Conservation (phyloP, 2,329 filamentous ascomycete genomes). For the Penicillium sp. region DNA sequence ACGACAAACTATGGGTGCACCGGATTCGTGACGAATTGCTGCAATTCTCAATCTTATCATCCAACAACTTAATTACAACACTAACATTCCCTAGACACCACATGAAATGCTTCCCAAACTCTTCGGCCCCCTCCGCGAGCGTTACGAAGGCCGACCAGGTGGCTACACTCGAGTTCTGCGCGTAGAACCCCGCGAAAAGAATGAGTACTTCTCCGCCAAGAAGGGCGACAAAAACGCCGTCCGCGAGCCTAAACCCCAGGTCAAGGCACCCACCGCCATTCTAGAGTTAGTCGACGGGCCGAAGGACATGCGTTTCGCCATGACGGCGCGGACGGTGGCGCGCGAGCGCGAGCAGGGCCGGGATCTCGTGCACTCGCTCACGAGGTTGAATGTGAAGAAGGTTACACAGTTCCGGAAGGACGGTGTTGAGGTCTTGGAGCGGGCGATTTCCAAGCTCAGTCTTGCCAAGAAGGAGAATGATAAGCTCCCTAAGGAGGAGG, state of each 20-base stretch:
- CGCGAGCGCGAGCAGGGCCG: slow-evolving; percentile 53
- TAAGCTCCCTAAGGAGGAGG: slow-evolving; percentile 33
- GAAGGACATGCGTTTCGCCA: slow-evolving; percentile 87
- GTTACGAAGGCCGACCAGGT: slow-evolving; percentile 75
- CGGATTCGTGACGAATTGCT: background rate
- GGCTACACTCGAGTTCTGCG: slow-evolving; percentile 94
- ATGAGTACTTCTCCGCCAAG: slow-evolving; percentile 20
- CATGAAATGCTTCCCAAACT: slow-evolving; percentile 69
- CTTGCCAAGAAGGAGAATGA: slow-evolving; percentile 33
- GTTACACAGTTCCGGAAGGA: slow-evolving; percentile 70
- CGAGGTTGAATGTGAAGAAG: slow-evolving; percentile 74
- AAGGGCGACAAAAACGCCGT: slow-evolving; percentile 17
- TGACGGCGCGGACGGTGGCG: slow-evolving; percentile 83
- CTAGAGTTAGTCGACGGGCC: slow-evolving; percentile 94
- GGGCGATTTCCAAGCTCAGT: slow-evolving; percentile 59
- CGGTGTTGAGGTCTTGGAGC: slow-evolving; percentile 66
- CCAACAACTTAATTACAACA: background rate
- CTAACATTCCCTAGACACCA: slow-evolving; percentile 33
- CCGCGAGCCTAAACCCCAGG: slow-evolving; percentile 45
- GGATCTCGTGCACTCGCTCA: slow-evolving; percentile 65
- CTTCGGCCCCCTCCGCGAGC: slow-evolving; percentile 74
- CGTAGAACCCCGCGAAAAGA: slow-evolving; percentile 74
- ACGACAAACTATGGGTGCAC: background rate
- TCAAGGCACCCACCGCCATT: slow-evolving; percentile 86
- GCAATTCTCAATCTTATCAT: background rate